A percentile compares a stretch with the other conserved stretches of the same genome.
Conservation (phyloP, 306 rosid species). For the Cucurbita ficifolia region DNA sequence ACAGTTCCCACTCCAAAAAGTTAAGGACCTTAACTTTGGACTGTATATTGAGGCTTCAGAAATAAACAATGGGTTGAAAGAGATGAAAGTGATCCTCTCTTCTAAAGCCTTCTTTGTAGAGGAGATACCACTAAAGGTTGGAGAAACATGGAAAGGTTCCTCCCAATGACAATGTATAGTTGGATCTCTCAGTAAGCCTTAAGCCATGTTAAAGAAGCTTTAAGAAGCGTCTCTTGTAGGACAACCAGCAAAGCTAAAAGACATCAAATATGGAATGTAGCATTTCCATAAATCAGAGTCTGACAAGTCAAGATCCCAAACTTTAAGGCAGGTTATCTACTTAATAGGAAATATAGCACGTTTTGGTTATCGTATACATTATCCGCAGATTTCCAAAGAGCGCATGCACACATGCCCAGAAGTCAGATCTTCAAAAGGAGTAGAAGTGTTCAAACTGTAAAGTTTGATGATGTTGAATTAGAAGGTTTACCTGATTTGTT, state of each 20-base stretch:
- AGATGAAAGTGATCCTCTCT: background rate
- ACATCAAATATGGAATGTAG: background rate
- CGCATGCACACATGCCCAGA: background rate
- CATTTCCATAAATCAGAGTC: background rate
- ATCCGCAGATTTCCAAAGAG: background rate
- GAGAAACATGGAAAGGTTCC: background rate
- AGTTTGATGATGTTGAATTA: background rate
- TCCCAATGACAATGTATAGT: background rate
- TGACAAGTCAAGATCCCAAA: background rate
- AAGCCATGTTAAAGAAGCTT: background rate
- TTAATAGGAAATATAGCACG: background rate
- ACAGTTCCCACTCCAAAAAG: background rate
- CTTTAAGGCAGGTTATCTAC: background rate
- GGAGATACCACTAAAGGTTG: background rate
- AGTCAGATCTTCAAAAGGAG: background rate
- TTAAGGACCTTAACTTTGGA: background rate
- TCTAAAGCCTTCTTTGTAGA: background rate
- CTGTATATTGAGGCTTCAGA: background rate
- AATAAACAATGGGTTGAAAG: background rate
- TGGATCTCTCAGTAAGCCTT: background rate
- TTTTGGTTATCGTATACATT: background rate
- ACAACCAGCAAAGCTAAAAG: background rate
- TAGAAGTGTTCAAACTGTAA: background rate
- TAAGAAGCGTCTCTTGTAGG: background rate
- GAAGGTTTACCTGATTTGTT: conserved; percentile 47